These are phyloP conservation scores for Pseudogymnoascus sp. DNA, from an alignment of 2,329 filamentous ascomycete species.

Conservation along the genomic window DNA sequence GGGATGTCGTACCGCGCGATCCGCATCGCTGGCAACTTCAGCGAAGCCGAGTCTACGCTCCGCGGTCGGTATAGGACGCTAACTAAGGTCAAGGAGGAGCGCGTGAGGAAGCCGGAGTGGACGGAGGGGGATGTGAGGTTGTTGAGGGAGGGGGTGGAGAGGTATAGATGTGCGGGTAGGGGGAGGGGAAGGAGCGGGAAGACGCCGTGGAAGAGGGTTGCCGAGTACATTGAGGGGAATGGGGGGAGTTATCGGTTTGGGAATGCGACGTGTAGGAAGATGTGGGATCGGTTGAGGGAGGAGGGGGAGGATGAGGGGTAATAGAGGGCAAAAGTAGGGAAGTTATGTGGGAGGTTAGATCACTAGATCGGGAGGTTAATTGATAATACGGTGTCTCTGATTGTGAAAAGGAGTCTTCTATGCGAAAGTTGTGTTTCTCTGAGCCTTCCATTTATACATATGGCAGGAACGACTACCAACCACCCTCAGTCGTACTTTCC, in stretches of 20 bases:
- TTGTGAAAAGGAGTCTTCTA: not conserved
- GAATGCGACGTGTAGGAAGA: constrained; percentile 50
- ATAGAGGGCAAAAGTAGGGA: too few species aligned
- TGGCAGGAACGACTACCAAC: too few species aligned
- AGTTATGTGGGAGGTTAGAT: not conserved
- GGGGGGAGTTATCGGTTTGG: constrained; percentile 55
- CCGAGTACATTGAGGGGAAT: constrained; percentile 43
- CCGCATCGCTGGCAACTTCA: constrained; percentile 44
- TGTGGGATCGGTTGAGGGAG: constrained; percentile 40
- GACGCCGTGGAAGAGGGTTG: constrained; percentile 51
- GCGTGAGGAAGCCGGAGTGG: constrained; percentile 63
- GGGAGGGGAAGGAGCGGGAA: constrained; percentile 38
- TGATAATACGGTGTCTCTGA: not conserved
- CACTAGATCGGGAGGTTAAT: not conserved
- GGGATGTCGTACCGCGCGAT: constrained; percentile 63
- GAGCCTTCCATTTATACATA: too few species aligned
- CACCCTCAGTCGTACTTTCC: too few species aligned
- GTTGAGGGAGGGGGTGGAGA: not conserved
- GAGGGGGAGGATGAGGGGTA: not conserved
- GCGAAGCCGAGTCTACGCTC: constrained; percentile 64
- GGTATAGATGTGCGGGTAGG: constrained; percentile 20
- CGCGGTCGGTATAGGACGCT: constrained; percentile 60
- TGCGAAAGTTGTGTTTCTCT: too few species aligned
- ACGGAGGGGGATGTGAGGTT: constrained; percentile 53
- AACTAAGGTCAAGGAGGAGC: constrained; percentile 54